Base-by-base conservation (phyloP, 1,139 yeast genomes). In the Geotrichum siamense region DNA sequence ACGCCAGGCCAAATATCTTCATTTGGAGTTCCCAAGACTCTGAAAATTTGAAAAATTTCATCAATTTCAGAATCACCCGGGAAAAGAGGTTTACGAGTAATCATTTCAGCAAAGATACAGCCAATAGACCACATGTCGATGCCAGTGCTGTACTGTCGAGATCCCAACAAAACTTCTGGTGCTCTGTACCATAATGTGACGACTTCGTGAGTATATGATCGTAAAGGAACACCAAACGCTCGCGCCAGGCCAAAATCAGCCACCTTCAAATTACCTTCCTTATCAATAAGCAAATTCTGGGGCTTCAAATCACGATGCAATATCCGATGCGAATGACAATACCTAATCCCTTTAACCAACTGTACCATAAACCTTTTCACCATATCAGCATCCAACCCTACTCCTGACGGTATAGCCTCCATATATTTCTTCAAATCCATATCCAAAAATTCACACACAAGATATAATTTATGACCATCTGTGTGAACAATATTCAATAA, bases 61-160 rank as follows among this genome's bases (percentile, higher is more conserved):
- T 91, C 98, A 62, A 91, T 91, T 64, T 91, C 98, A 13, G 96
- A 85, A 64, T 91, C 98, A 25, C 98, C 99, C 1, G 97, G 94
- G 68, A 91, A 91, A 42, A 91, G 67, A 8, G 99, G 97, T 64
- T 86, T 86, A 51, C 98, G 74, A 60, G 89, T 86, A 55, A 93
- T 91, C 97, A 91, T 89, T 64, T 91, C 99, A 4, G 97, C 98
- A 67, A 93, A 91, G 47, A 91, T 91, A 64, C 97, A 89, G 19
- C 99, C 99, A 48, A 87, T 85, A 15, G 96, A 85, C 99, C 99
- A 91, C 82, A 93, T 87, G 63, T 91, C 99, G 41, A 91, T 97
- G 22, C 97, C 97, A 0, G 97, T 91, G 41, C 96, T 85, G 65
- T 91, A 91, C 64, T 91, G 97, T 54, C 94, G 86, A 20, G 97